Evolutionary conservation across 345 rosid genomes (phyloP).

Genomic region (Noccaea caerulescens): DNA sequence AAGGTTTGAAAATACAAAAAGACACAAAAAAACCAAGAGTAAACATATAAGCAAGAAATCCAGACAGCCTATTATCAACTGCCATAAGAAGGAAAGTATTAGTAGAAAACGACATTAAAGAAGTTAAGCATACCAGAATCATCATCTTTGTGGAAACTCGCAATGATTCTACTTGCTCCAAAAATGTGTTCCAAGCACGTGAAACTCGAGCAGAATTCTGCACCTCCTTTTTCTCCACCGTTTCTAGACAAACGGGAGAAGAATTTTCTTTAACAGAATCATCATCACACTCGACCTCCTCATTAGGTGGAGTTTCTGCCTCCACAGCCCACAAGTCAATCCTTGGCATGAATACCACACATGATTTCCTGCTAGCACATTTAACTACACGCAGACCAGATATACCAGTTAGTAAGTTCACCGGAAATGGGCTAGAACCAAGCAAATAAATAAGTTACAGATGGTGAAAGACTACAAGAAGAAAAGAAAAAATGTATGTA

Average conservation of each 20-base stretch:
- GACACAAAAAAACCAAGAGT: not conserved
- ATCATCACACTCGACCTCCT: constrained; percentile 40
- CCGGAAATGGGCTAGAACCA: constrained; percentile 21
- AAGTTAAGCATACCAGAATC: constrained; percentile 64
- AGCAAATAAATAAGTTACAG: constrained; percentile 2
- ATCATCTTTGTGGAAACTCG: constrained; percentile 76
- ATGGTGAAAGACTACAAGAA: constrained; percentile 4
- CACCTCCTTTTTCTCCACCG: constrained; percentile 41
- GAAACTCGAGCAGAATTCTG: constrained; percentile 52
- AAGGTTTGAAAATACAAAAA: not conserved
- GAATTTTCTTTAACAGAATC: constrained; percentile 44
- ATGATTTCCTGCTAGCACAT: constrained; percentile 71
- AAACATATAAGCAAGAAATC: constrained; percentile 23
- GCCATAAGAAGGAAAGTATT: constrained; percentile 17
- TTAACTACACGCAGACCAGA: constrained; percentile 66
- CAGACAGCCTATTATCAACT: not conserved
- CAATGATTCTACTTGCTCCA: constrained; percentile 84
- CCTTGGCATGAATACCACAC: constrained; percentile 85
- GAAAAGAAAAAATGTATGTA: not conserved
- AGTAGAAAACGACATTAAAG: constrained; percentile 20
- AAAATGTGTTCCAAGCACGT: constrained; percentile 79
- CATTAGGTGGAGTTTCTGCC: constrained; percentile 36
- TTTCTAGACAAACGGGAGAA: constrained; percentile 38
- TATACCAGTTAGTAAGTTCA: constrained; percentile 33
- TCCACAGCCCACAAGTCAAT: constrained; percentile 95